These are phyloP conservation scores for Aureobasidium sp. DNA, from an alignment of 2,329 filamentous ascomycete species.

Conservation along the genomic window DNA sequence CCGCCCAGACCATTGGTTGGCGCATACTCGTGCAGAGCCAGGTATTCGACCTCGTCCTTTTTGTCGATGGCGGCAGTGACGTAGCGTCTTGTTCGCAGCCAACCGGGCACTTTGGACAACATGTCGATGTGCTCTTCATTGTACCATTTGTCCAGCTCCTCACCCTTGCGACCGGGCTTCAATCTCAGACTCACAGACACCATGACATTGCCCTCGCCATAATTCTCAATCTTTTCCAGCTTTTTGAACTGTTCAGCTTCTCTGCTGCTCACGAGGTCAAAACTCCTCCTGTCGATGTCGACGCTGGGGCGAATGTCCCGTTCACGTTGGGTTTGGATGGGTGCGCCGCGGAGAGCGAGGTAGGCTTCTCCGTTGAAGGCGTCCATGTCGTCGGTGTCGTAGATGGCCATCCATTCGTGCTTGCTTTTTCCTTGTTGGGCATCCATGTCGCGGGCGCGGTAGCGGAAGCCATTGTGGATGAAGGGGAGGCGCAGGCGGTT, in stretches of 20 bases:
- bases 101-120: conserved; percentile 68
- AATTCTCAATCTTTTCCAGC: conserved; percentile 53
- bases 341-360: conserved; percentile 53
- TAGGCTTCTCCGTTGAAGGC: conserved; percentile 66
- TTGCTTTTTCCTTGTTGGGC: conserved; percentile 33
- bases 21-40: conserved; percentile 67
- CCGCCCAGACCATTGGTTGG: conserved; percentile 60
- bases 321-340: conserved; percentile 52
- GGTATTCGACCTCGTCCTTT: conserved; percentile 44
- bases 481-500: conserved; percentile 68
- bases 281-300: conserved; percentile 64
- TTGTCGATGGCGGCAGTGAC: conserved; percentile 58
- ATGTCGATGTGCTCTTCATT: conserved; percentile 66
- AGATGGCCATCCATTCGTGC: conserved; percentile 70
- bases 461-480: conserved; percentile 72
- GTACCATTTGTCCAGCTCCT: conserved; percentile 62
- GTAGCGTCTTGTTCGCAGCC: conserved; percentile 67
- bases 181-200: conserved; percentile 56
- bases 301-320: conserved; percentile 42
- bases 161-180: conserved; percentile 46
- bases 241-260: conserved; percentile 52
- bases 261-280: conserved; percentile 53
- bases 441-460: conserved; percentile 56
- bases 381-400: conserved; percentile 71
- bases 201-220: conserved; percentile 54